phyloP scores from a whole-genome alignment of 1,139 yeast genomes.

The Yamadazyma songkhlaensis region DNA sequence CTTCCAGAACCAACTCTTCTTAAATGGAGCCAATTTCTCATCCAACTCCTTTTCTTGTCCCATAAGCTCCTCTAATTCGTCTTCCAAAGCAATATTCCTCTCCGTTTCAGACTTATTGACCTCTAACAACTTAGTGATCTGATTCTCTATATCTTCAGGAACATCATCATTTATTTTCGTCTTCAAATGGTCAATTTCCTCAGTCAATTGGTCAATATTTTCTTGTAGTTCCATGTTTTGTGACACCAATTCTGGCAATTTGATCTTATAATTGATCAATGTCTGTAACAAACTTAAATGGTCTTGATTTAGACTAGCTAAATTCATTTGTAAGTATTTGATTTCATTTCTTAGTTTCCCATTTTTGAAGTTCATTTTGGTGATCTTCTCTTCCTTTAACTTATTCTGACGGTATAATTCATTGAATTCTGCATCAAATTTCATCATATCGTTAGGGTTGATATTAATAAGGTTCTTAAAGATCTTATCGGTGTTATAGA shows the following conservation, averaged over 20 bases:
- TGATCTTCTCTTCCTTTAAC: slow-evolving; percentile 69
- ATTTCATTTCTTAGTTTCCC: slow-evolving; percentile 74
- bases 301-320: slow-evolving; percentile 70
- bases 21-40: slow-evolving; percentile 24
- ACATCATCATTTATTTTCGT: slow-evolving; percentile 34
- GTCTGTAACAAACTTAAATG: slow-evolving; percentile 52
- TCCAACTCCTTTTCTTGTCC: slow-evolving; percentile 27
- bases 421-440: slow-evolving; percentile 70
- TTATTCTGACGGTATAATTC: slow-evolving; percentile 70
- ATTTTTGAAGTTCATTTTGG: slow-evolving; percentile 59
- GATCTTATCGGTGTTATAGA: slow-evolving; percentile 66
- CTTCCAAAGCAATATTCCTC: slow-evolving; percentile 49
- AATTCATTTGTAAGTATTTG: slow-evolving; percentile 68
- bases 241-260: slow-evolving; percentile 58
- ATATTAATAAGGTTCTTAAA: slow-evolving; percentile 81
- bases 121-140: slow-evolving; percentile 44
- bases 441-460: slow-evolving; percentile 65
- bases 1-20: slow-evolving; percentile 18
- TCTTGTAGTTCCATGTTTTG: slow-evolving; percentile 68
- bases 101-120: slow-evolving; percentile 62
- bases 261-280: slow-evolving; percentile 40
- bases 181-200: slow-evolving; percentile 53
- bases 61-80: slow-evolving; percentile 34
- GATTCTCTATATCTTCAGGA: slow-evolving; percentile 42
- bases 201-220: slow-evolving; percentile 56